Conservation (phyloP, 2,329 filamentous ascomycete species). For the Cercospora berteroae region DNA sequence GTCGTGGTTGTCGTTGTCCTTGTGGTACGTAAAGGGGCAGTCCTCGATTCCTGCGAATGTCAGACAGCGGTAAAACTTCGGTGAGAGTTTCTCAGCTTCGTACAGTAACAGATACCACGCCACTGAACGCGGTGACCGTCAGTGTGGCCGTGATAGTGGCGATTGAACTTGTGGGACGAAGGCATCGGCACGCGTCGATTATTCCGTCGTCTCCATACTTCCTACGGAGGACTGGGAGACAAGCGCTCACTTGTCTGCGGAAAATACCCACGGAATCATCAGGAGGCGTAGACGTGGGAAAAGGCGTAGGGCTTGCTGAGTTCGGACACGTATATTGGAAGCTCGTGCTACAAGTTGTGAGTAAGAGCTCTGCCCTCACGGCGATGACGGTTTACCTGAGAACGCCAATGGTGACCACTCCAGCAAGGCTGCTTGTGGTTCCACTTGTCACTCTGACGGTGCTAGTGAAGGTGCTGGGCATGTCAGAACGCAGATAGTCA, state of each 20-base stretch:
- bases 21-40: neutral
- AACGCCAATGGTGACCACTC: neutral
- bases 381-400: neutral
- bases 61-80: neutral
- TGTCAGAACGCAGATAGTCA: neutral
- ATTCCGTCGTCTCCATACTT: neutral
- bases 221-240: neutral
- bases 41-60: neutral
- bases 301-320: neutral
- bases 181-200: constrained; percentile 4
- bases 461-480: constrained; percentile 5
- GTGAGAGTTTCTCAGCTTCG: neutral
- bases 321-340: constrained; percentile 11
- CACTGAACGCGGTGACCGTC: neutral
- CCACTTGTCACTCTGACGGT: constrained; percentile 8
- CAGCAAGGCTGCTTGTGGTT: constrained; percentile 3
- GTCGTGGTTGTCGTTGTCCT: constrained; percentile 7
- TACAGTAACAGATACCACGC: constrained; percentile 1
- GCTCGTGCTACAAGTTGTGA: neutral
- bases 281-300: neutral
- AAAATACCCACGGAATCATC: neutral
- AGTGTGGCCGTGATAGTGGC: neutral
- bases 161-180: neutral
- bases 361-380: neutral
- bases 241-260: neutral